A percentile compares a stretch with the other conserved stretches of the same genome.
These are phyloP conservation scores for Taxillus chinensis DNA, from an alignment of 164 flowering plant genomes.

Conservation along the genomic window DNA sequence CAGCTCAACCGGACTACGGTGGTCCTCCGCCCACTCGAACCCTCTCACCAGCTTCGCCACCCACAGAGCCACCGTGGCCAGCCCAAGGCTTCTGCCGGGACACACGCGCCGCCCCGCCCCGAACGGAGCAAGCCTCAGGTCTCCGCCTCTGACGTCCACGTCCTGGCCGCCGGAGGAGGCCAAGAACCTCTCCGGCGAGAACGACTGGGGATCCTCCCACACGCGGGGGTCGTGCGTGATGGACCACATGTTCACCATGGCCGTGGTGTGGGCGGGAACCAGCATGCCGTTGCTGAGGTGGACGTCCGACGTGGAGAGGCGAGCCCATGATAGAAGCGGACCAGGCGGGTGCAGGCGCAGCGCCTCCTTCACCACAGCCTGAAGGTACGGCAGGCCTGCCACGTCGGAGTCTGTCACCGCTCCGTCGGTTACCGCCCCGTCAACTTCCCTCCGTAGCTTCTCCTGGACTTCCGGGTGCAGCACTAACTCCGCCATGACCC, in stretches of 20 bases:
- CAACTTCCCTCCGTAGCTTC: constrained; percentile 29
- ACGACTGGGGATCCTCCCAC: constrained; percentile 32
- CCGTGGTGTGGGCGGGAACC: constrained; percentile 38
- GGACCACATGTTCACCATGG: constrained; percentile 71
- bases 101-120: constrained; percentile 58
- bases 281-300: constrained; percentile 42
- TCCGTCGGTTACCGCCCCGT: constrained; percentile 1
- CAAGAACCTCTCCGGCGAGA: constrained; percentile 44
- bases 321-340: constrained; percentile 62
- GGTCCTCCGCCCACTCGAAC: constrained; percentile 28
- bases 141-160: constrained; percentile 36
- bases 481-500: constrained; percentile 54
- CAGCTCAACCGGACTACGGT: constrained; percentile 24
- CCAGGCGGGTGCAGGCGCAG: constrained; percentile 61
- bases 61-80: constrained; percentile 44
- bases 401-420: constrained; percentile 24
- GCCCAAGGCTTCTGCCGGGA: constrained; percentile 46
- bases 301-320: constrained; percentile 43
- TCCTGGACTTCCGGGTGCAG: constrained; percentile 30
- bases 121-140: constrained; percentile 51
- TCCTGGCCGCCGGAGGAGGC: constrained; percentile 20
- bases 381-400: constrained; percentile 25
- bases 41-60: constrained; percentile 37
- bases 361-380: constrained; percentile 47
- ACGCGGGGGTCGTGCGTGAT: constrained; percentile 34